Conservation (phyloP, 1,284 basidiomycete species). For the Apiotrichum akiyoshidainum region DNA sequence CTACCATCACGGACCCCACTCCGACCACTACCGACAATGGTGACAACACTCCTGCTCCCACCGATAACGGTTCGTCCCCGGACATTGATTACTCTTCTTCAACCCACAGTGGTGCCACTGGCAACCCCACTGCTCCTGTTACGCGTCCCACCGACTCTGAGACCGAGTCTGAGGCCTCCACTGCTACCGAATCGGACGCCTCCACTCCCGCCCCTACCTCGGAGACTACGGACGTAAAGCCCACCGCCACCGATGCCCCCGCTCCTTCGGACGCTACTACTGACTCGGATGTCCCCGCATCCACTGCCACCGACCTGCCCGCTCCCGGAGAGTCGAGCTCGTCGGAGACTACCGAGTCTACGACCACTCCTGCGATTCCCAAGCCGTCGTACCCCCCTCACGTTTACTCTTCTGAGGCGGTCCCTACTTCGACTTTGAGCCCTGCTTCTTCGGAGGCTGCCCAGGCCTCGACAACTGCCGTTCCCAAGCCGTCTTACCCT, state of each 20-base stretch:
- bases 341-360: background rate
- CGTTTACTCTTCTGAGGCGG: background rate
- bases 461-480: background rate
- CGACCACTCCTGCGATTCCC: background rate
- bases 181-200: background rate
- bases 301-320: background rate
- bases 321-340: slow-evolving; percentile 2
- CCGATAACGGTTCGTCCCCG: slow-evolving; percentile 7
- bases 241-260: slow-evolving; percentile 2
- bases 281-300: slow-evolving; percentile 4
- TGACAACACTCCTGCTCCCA: slow-evolving; percentile 2
- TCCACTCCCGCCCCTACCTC: background rate
- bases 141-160: background rate
- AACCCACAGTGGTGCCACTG: background rate
- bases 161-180: background rate
- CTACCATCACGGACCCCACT: background rate
- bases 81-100: background rate
- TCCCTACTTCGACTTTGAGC: background rate
- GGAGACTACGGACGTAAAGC: background rate
- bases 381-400: background rate
- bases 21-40: slow-evolving; percentile 2
- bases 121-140: background rate
- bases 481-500: slow-evolving; percentile 2
- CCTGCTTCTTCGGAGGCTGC: too few relatives aligned
- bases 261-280: background rate